Evolutionary conservation across 768 basidiomycete species (phyloP).

Genomic region (Boletus sp.): DNA sequence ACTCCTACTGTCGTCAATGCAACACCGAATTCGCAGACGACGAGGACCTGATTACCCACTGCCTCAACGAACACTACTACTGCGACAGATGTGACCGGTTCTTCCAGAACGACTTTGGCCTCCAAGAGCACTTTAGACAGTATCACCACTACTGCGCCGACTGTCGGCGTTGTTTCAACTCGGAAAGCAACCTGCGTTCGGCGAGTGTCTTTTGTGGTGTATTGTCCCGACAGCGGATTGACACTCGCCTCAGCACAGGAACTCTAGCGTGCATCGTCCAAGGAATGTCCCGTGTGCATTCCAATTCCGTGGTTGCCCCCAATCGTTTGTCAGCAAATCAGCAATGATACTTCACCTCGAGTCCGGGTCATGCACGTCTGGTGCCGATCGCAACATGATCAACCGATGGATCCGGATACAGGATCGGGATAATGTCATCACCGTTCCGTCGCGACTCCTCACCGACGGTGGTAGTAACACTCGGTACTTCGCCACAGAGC

Average conservation of each 20-base stretch:
- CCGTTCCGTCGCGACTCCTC: slow-evolving; percentile 52
- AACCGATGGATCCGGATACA: slow-evolving; percentile 35
- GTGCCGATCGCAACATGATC: slow-evolving; percentile 39
- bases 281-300: slow-evolving; percentile 37
- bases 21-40: slow-evolving; percentile 37
- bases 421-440: slow-evolving; percentile 51
- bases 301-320: slow-evolving; percentile 37
- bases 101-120: slow-evolving; percentile 37
- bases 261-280: slow-evolving; percentile 48
- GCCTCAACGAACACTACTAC: slow-evolving; percentile 37
- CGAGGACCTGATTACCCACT: slow-evolving; percentile 40
- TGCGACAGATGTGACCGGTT: slow-evolving; percentile 42
- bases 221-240: neutral
- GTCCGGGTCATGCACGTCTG: slow-evolving; percentile 52
- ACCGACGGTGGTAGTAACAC: slow-evolving; percentile 18
- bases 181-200: slow-evolving; percentile 14
- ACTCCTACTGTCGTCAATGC: slow-evolving; percentile 54
- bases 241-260: slow-evolving; percentile 41
- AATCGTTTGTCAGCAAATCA: slow-evolving; percentile 48
- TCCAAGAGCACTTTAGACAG: slow-evolving; percentile 50
- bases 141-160: slow-evolving; percentile 40
- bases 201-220: slow-evolving; percentile 2
- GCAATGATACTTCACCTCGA: slow-evolving; percentile 65
- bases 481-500: slow-evolving; percentile 31
- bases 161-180: slow-evolving; percentile 44